phyloP scores from a whole-genome alignment of 169 alveolate species.

The Plasmodium inui region DNA sequence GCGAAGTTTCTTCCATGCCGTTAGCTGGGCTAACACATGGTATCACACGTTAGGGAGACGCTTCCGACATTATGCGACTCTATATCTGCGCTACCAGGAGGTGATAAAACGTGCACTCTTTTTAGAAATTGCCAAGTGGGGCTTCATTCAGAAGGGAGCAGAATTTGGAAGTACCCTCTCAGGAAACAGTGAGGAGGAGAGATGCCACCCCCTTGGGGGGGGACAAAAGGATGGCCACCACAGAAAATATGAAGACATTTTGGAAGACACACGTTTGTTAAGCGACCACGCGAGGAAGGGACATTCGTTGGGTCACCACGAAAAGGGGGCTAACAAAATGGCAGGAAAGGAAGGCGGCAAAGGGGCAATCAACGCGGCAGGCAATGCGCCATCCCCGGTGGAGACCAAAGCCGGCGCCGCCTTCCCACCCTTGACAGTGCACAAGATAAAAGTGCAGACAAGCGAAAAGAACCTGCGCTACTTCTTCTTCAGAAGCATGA shows the following conservation, averaged over 20 bases:
- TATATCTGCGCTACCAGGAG: neutral
- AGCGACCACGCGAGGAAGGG: neutral
- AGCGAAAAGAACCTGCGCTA: constrained; percentile 62
- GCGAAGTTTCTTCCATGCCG: neutral
- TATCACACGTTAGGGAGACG: neutral
- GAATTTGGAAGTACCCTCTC: neutral
- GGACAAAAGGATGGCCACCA: neutral
- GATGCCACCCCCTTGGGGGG: neutral
- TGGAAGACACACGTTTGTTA: neutral
- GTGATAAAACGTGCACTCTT: neutral
- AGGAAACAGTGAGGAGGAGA: neutral
- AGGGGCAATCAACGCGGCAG: neutral
- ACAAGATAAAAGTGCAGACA: constrained; percentile 34
- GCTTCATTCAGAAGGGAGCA: neutral
- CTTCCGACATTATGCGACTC: neutral
- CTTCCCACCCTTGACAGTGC: neutral
- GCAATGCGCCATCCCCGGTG: neutral
- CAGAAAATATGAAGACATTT: neutral
- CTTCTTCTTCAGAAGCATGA: constrained; percentile 74
- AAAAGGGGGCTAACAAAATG: neutral
- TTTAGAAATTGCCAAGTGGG: neutral
- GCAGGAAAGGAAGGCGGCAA: neutral
- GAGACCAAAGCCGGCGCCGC: neutral
- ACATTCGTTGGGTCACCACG: neutral
- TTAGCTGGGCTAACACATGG: neutral